phyloP scores from a whole-genome alignment of 2,329 filamentous ascomycete species.

The Epichloe sibirici region DNA sequence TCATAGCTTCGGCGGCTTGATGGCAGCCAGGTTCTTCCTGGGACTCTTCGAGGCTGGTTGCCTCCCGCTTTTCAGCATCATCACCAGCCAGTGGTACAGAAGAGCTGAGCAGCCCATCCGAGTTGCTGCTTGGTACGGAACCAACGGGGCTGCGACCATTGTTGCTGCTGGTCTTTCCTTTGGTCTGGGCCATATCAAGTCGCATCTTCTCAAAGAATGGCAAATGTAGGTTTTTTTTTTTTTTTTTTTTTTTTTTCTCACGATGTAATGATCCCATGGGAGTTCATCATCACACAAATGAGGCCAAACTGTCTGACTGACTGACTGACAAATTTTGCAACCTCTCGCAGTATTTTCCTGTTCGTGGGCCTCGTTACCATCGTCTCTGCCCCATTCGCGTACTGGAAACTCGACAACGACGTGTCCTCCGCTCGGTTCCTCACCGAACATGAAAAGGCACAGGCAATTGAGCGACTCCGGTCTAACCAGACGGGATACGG shows the following conservation, averaged over 20 bases:
- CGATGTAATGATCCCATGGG: neutral
- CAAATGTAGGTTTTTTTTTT: conserved; percentile 10
- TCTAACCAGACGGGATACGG: conserved; percentile 66
- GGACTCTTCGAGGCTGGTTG: conserved; percentile 39
- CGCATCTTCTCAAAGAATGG: conserved; percentile 11
- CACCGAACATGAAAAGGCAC: conserved; percentile 50
- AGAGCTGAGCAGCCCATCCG: conserved; percentile 47
- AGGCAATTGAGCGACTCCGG: conserved; percentile 59
- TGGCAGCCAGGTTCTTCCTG: conserved; percentile 37
- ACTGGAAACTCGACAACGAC: conserved; percentile 48
- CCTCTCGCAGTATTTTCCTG: conserved; percentile 33
- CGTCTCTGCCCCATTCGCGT: conserved; percentile 42
- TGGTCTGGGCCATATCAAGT: conserved; percentile 41
- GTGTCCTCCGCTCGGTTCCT: conserved; percentile 44
- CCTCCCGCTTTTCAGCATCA: conserved; percentile 33
- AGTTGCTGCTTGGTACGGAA: conserved; percentile 55
- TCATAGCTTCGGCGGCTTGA: conserved; percentile 33
- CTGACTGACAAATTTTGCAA: neutral
- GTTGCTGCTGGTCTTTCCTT: conserved; percentile 43
- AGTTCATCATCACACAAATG: no score
- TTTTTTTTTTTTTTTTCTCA: neutral
- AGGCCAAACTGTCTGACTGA: neutral
- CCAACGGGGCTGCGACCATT: conserved; percentile 46
- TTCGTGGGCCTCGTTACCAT: conserved; percentile 51
- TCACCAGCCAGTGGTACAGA: conserved; percentile 36